phyloP scores from a whole-genome alignment of 768 basidiomycete genomes.

The Pleurotus citrinopileatus region DNA sequence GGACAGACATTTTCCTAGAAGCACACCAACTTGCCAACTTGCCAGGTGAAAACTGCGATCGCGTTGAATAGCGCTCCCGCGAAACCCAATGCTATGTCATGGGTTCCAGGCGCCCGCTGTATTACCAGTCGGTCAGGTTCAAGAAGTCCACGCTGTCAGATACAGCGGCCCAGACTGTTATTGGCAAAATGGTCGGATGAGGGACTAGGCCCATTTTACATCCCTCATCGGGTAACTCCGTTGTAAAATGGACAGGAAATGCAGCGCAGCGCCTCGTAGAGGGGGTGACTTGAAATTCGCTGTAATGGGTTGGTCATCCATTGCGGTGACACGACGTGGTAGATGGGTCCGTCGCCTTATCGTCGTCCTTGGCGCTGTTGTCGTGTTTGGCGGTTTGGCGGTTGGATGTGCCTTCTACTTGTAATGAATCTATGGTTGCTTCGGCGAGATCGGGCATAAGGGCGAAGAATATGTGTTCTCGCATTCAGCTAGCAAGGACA shows the following conservation, averaged over 20 bases:
- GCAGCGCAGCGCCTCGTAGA: slow-evolving; percentile 81
- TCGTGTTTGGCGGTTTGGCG: slow-evolving; percentile 17
- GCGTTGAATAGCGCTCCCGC: too few relatives aligned
- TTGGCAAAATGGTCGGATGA: too few relatives aligned
- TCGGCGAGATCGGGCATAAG: slow-evolving; percentile 61
- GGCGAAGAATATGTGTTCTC: slow-evolving; percentile 58
- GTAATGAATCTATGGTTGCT: slow-evolving; percentile 76
- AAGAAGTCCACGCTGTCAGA: too few relatives aligned
- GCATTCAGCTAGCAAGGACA: slow-evolving; percentile 71
- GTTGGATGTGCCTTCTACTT: slow-evolving; percentile 48
- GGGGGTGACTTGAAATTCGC: slow-evolving; percentile 68
- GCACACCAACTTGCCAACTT: too few relatives aligned
- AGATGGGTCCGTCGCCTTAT: not conserved
- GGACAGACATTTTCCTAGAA: too few relatives aligned
- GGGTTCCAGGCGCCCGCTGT: too few relatives aligned
- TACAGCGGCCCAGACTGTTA: too few relatives aligned
- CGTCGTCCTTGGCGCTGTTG: not conserved
- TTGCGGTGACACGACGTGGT: slow-evolving; percentile 23
- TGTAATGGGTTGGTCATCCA: slow-evolving; percentile 59
- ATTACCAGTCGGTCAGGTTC: too few relatives aligned
- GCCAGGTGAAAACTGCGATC: too few relatives aligned
- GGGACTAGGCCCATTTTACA: too few relatives aligned
- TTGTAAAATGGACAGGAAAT: slow-evolving; percentile 73
- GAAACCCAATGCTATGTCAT: too few relatives aligned
- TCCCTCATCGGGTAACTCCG: too few relatives aligned